phyloP scores from a whole-genome alignment of 129 eudicot species.

The Tagetes patula region DNA sequence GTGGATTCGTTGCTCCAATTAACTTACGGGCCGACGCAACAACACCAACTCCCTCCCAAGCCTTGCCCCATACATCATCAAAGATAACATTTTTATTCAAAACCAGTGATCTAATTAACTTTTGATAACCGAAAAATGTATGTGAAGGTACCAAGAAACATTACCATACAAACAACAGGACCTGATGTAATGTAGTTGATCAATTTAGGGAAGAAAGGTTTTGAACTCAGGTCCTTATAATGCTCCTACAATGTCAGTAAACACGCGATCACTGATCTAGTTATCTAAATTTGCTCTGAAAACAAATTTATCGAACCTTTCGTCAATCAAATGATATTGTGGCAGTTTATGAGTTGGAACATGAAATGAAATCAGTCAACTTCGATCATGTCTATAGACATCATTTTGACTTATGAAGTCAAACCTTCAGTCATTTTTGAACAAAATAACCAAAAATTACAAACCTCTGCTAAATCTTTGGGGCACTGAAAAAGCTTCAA shows the following conservation, averaged over 20 bases:
- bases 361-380: not conserved
- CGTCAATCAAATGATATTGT: not conserved
- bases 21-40: conserved; percentile 95
- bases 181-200: conserved; percentile 88
- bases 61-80: conserved; percentile 43
- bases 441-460: conserved; percentile 21
- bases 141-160: conserved; percentile 18
- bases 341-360: not conserved
- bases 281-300: not conserved
- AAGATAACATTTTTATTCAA: not conserved
- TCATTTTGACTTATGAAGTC: not conserved
- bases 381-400: not conserved
- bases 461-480: conserved; percentile 80
- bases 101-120: not conserved
- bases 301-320: not conserved
- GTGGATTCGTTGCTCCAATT: conserved; percentile 95
- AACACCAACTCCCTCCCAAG: conserved; percentile 97
- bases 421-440: not conserved
- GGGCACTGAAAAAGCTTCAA: conserved; percentile 93
- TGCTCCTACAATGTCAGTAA: conserved; percentile 63
- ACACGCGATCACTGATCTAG: not conserved
- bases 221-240: conserved; percentile 85
- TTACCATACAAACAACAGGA: conserved; percentile 98
- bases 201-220: conserved; percentile 84
- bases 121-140: not conserved